phyloP scores from a whole-genome alignment of 495 filamentous ascomycete genomes.

The Tuber magnatum region DNA sequence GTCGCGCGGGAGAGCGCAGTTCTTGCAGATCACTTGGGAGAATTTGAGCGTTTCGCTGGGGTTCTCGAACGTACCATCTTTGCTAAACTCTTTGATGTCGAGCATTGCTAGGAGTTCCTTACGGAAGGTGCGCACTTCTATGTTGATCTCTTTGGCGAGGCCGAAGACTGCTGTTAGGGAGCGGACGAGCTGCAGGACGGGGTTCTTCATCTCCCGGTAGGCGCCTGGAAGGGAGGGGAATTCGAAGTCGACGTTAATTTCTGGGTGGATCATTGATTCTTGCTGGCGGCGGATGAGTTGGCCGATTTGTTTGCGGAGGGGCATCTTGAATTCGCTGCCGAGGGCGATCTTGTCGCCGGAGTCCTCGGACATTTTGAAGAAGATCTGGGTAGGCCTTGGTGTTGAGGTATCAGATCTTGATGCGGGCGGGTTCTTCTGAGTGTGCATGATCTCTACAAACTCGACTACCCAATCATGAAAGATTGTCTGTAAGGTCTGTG shows the following conservation, averaged over 20 bases:
- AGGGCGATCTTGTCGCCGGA: conserved; percentile 58
- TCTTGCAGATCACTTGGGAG: conserved; percentile 69
- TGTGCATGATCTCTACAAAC: conserved; percentile 91
- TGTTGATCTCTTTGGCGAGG: conserved; percentile 75
- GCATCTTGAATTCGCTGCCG: conserved; percentile 71
- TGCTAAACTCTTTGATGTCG: conserved; percentile 87
- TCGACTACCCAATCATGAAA: conserved; percentile 93
- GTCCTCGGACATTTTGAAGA: conserved; percentile 53
- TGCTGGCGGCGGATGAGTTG: conserved; percentile 71
- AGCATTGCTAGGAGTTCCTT: conserved; percentile 84
- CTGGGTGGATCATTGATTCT: conserved; percentile 82
- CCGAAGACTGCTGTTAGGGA: conserved; percentile 81
- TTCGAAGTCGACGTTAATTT: conserved; percentile 74
- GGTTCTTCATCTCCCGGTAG: conserved; percentile 55
- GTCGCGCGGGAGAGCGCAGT: conserved; percentile 80
- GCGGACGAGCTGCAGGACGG: conserved; percentile 83
- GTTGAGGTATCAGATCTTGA: conserved; percentile 47
- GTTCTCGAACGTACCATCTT: conserved; percentile 78
- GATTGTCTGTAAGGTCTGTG: conserved; percentile 65
- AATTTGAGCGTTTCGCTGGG: conserved; percentile 69
- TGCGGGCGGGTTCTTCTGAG: conserved; percentile 49
- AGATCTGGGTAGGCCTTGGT: conserved; percentile 73
- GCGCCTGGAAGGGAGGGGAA: conserved; percentile 83
- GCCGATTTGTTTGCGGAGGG: conserved; percentile 78
- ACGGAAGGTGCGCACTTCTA: conserved; percentile 77